Conservation (phyloP, 805 yeast genomes). For the Pichia ethanolica region DNA sequence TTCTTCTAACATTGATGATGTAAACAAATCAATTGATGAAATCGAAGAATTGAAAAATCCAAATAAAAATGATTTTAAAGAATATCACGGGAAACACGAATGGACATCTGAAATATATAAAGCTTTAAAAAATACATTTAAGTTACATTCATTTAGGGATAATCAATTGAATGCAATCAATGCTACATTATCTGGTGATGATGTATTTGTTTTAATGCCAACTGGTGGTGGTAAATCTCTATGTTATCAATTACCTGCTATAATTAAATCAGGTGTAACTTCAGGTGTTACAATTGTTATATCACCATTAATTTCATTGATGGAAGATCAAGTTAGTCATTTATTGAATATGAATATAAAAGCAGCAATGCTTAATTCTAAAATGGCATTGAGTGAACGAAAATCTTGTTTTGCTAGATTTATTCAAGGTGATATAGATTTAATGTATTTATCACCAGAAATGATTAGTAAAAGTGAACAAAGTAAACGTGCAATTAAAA, state of each 20-base stretch:
- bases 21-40: conserved; percentile 17
- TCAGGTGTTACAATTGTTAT: conserved; percentile 84
- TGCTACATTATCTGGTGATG: conserved; percentile 67
- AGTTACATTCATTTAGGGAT: conserved; percentile 59
- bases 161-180: conserved; percentile 85
- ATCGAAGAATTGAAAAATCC: conserved; percentile 24
- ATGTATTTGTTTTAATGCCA: conserved; percentile 94
- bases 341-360: conserved; percentile 55
- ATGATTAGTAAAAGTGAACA: conserved; percentile 74
- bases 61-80: conserved; percentile 22
- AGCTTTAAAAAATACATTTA: conserved; percentile 53
- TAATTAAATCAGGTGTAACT: conserved; percentile 66
- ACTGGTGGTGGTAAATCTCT: conserved; percentile 98
- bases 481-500: conserved; percentile 55
- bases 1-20: too few relatives aligned
- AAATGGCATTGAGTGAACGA: conserved; percentile 56
- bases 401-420: conserved; percentile 55
- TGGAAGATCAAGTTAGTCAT: conserved; percentile 96
- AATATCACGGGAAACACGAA: conserved; percentile 28
- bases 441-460: conserved; percentile 89
- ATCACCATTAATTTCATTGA: conserved; percentile 89
- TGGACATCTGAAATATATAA: conserved; percentile 68
- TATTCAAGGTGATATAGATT: conserved; percentile 56
- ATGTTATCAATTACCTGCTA: conserved; percentile 92
- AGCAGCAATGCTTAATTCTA: conserved; percentile 87